Evolutionary conservation across 352 stramenopile species (phyloP), one percentile per base, ranked within the genome.

Genomic region (Globisporangium paroecandrum): DNA sequence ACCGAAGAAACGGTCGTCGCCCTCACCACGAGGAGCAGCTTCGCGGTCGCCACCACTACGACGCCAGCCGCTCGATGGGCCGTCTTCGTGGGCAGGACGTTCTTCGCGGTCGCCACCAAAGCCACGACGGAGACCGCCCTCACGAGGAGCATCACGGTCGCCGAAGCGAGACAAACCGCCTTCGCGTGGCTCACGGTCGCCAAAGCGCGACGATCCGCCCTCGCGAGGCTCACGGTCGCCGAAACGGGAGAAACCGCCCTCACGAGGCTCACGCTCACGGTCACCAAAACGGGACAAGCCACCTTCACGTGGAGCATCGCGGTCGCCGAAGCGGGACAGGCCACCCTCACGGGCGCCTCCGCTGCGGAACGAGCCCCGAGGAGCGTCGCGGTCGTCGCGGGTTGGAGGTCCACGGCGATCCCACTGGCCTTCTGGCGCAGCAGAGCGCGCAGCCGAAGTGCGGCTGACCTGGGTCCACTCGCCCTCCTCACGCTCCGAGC

Each of bases 381-480:
- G 36, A 62, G 68, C 67, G 46, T 83, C 74, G 41, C 70, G 75
- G 29, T 68, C 78, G 27, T 82, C 74, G 43, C 79, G 78, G 66
- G 72, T 15, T 12, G 77, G n/a, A 64, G 81, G 81, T 22, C 75
- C 80, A 51, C 78, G 74, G 47, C 83, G 81, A 49, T 90, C 83
- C 79, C 83, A 89, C 51, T 79, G 75, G 12, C 81, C 78, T 65
- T 89, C 82, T 6, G 82, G 80, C 13, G 80, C 82, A 0, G 71
- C 47, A 49, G 77, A 65, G 15, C 74, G 77, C 24, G 75, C 65
- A 20, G 70, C 60, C 41, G 67, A 60, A 12, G 73, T 57, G 46
- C 73, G 76, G 18, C 69, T 84, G n/a, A 91, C 83, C 36, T 84
- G 77, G 7, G 82, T 91, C 83, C 83, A 91, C 66, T 86, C 83